Conservation (phyloP, 805 yeast species). For the Candida andamanensis region DNA sequence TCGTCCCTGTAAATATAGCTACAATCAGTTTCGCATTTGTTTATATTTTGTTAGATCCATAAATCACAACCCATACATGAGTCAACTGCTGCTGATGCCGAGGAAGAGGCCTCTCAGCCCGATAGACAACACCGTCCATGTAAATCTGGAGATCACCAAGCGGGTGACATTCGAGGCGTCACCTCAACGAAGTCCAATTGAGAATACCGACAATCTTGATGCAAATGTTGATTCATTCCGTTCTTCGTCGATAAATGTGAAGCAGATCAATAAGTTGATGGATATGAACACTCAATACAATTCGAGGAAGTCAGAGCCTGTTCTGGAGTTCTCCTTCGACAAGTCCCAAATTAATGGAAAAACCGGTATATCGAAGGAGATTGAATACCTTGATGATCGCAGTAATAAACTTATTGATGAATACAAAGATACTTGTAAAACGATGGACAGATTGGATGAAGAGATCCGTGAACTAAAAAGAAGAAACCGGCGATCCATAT, state of each 20-base stretch:
- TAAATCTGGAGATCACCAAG: too few relatives aligned
- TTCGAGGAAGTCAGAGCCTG: not conserved
- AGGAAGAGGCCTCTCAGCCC: too few relatives aligned
- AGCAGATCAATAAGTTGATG: conserved; percentile 14
- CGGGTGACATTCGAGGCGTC: too few relatives aligned
- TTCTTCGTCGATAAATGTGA: too few relatives aligned
- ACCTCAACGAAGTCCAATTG: too few relatives aligned
- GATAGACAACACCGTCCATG: too few relatives aligned
- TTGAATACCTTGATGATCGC: not conserved
- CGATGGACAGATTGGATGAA: conserved; percentile 16
- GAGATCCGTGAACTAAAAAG: conserved; percentile 17
- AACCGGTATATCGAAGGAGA: conserved; percentile 1
- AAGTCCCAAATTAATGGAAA: conserved; percentile 3
- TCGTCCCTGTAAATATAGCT: too few relatives aligned
- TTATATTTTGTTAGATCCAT: conserved; percentile 8
- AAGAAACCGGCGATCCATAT: conserved; percentile 8
- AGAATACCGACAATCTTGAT: too few relatives aligned
- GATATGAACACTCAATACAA: conserved; percentile 9
- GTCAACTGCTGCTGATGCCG: too few relatives aligned
- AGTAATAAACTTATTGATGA: conserved; percentile 10
- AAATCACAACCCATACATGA: too few relatives aligned
- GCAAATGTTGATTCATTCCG: too few relatives aligned
- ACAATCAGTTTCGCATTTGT: conserved; percentile 10
- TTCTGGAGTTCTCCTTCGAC: conserved; percentile 1
- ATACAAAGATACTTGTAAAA: conserved; percentile 10